Evolutionary conservation across 306 rosid genomes (phyloP).

Genomic region (Urtica urens): DNA sequence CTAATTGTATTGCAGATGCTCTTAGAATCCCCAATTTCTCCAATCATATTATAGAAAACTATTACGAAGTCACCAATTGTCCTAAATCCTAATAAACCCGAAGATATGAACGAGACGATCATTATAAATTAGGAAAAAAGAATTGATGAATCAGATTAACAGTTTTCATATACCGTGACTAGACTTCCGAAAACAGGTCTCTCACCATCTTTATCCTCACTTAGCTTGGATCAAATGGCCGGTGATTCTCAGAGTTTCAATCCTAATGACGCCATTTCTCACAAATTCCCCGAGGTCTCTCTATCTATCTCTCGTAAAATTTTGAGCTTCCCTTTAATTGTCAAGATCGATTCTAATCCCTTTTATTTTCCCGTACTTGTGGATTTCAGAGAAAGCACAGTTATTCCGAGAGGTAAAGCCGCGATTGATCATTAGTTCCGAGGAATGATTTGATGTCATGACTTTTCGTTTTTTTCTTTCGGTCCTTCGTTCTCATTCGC

Average conservation of each 20-base stretch:
- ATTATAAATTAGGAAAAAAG: too few species aligned
- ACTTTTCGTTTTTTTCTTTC: too few species aligned
- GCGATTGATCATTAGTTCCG: neutral
- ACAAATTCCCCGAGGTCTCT: constrained; percentile 63
- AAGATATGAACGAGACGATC: too few species aligned
- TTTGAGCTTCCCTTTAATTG: neutral
- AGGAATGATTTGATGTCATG: neutral
- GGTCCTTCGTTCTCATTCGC: too few species aligned
- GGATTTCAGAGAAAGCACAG: constrained; percentile 38
- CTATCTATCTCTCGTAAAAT: neutral
- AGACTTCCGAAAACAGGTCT: too few species aligned
- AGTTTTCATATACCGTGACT: too few species aligned
- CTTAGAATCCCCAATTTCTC: too few species aligned
- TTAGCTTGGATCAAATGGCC: constrained; percentile 18
- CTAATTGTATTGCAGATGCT: too few species aligned
- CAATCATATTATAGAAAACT: too few species aligned
- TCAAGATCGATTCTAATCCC: constrained; percentile 1
- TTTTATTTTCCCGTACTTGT: constrained; percentile 7
- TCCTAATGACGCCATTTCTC: constrained; percentile 43
- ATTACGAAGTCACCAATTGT: too few species aligned
- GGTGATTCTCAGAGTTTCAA: constrained; percentile 33
- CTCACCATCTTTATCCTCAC: neutral
- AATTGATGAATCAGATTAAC: too few species aligned
- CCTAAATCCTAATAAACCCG: too few species aligned
- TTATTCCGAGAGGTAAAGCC: constrained; percentile 61